Conservation (phyloP, 176 grass and related monocot species). For the Eragrostis nindensis region DNA sequence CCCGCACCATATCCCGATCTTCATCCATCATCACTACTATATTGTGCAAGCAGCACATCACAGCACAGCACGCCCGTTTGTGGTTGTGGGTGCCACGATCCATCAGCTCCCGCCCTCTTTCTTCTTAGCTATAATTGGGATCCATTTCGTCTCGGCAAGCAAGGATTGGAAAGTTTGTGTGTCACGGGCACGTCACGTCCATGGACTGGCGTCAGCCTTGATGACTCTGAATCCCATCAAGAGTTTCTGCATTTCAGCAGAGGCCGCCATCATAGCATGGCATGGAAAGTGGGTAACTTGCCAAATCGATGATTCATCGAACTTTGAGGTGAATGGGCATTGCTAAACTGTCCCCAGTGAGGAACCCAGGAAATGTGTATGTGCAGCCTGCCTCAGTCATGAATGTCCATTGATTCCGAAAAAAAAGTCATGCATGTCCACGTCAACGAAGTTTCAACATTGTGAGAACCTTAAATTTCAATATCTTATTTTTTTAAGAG, state of each 20-base stretch:
- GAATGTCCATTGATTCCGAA: too few relatives aligned
- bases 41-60: neutral
- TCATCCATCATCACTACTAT: neutral
- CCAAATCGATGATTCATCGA: neutral
- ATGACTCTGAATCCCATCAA: neutral
- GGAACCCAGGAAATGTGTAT: too few relatives aligned
- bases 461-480: neutral
- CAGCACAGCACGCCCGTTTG: conserved; percentile 5
- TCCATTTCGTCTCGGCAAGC: neutral
- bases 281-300: neutral
- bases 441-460: neutral
- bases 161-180: neutral
- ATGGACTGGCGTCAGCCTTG: neutral
- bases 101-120: neutral
- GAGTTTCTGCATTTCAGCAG: neutral
- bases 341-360: neutral
- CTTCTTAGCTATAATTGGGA: neutral
- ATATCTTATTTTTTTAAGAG: neutral
- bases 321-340: neutral
- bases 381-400: too few relatives aligned
- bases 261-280: neutral
- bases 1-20: conserved; percentile 1
- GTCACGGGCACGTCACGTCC: neutral
- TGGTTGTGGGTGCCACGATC: neutral
- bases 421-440: too few relatives aligned